Conservation (phyloP, 2,329 filamentous ascomycete species). For the Chrysoporthe deuterocubensis region DNA sequence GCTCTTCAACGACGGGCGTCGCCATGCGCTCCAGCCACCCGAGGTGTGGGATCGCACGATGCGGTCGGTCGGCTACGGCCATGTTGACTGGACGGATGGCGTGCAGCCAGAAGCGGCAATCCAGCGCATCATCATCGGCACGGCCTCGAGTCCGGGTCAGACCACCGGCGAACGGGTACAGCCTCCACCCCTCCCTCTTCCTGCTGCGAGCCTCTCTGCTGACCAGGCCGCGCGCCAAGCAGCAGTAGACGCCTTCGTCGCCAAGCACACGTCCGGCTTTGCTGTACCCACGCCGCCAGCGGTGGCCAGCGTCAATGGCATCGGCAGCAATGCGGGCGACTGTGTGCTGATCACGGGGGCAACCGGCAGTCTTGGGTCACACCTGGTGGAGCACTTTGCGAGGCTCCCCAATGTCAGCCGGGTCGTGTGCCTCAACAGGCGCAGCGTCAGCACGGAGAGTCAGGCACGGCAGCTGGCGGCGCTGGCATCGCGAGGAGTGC, state of each 20-base stretch:
- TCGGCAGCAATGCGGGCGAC: background rate
- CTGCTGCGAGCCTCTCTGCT: slow-evolving; percentile 36
- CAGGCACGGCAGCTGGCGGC: slow-evolving; percentile 41
- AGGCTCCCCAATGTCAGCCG: slow-evolving; percentile 33
- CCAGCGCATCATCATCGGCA: slow-evolving; percentile 15
- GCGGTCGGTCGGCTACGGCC: slow-evolving; percentile 34
- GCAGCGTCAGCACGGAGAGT: slow-evolving; percentile 33
- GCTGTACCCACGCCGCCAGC: background rate
- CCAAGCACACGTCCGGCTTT: slow-evolving; percentile 22
- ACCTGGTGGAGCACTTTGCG: slow-evolving; percentile 40
- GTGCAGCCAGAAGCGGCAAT: background rate
- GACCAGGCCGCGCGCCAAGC: slow-evolving; percentile 35
- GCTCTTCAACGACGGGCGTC: slow-evolving; percentile 40
- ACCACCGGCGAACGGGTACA: background rate
- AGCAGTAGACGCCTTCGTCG: slow-evolving; percentile 25
- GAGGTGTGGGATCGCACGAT: slow-evolving; percentile 35
- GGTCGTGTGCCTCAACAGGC: slow-evolving; percentile 52
- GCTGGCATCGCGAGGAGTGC: slow-evolving; percentile 23
- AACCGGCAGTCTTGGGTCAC: slow-evolving; percentile 44
- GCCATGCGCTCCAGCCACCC: slow-evolving; percentile 32
- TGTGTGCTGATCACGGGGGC: slow-evolving; percentile 45
- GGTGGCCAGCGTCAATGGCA: too few species aligned
- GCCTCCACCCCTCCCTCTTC: background rate
- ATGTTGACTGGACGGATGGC: slow-evolving; percentile 40
- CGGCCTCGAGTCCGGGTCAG: background rate